Base-by-base conservation (phyloP, 805 yeast genomes). In the Candida nonsorbophila region DNA sequence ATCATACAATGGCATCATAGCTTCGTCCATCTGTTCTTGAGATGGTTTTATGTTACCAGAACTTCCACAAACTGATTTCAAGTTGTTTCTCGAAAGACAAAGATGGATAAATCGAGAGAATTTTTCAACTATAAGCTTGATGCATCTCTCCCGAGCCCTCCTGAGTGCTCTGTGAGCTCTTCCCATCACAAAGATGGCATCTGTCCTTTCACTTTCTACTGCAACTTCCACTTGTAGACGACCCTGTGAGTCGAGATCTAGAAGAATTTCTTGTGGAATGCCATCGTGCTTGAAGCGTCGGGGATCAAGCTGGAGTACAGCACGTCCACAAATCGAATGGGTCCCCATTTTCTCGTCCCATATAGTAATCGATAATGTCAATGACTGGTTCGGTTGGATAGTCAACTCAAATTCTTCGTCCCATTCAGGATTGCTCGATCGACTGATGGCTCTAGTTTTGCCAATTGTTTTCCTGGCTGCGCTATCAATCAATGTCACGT, bases 121-220 rank as follows among this genome's bases (percentile, higher is more conserved):
- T 40, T 83, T 81, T 29, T 74, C 82, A 6, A 84, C 92, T 38
- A 90, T 73, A 33, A 76, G 50, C 32, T 78, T 74, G 28, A 83
- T 69, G 34, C 82, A 73, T 32, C 84, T 71, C 30, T 82, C 82
- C 49, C 77, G 75, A 1, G 79, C 67, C 36, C 87, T 68, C 18
- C 67, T 57, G 16, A 90, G 58, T 1, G 78, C 69, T 38, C 90
- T 61, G 42, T 79, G 74, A 0, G 90, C 79, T 39, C 80, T 71
- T 1, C 94, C 94, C 54, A 90, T 69, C 25, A 79, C 81, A 45
- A 83, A 90, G 6, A 84, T 56, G 1, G 94, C 86, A 53, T 88
- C 95, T 22, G 73, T 74, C 26, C 78, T 69, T 43, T 88, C 95
- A 29, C 76, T 72, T 47, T 88, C 97, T 41, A 84, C 74, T 1